phyloP scores from a whole-genome alignment of 441 rosid genomes.

The Euphorbia schlechtendalii region DNA sequence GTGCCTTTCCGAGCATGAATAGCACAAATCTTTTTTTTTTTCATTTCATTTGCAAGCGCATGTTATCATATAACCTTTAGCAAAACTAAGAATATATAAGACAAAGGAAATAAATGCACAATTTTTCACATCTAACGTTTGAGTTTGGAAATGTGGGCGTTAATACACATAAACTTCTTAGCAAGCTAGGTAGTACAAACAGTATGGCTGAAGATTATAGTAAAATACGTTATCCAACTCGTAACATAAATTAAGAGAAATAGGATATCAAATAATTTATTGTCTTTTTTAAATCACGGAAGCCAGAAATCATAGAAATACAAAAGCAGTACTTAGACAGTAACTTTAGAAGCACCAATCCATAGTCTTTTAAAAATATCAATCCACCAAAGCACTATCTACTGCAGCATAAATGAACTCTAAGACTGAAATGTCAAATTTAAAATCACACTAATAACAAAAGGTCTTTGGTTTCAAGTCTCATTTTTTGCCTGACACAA shows the following conservation, averaged over 20 bases:
- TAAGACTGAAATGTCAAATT: slow-evolving; percentile 51
- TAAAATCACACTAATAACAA: slow-evolving; percentile 41
- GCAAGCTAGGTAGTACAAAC: background rate
- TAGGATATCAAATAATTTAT: background rate
- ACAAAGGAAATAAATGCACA: background rate
- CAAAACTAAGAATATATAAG: background rate
- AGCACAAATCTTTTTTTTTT: no score
- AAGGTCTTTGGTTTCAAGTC: slow-evolving; percentile 29
- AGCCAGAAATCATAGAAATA: background rate
- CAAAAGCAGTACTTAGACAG: slow-evolving; percentile 14
- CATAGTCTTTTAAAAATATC: slow-evolving; percentile 21
- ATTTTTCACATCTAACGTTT: background rate
- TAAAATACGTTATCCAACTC: background rate
- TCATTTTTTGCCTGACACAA: slow-evolving; percentile 27
- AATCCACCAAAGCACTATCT: slow-evolving; percentile 33
- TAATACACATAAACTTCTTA: background rate
- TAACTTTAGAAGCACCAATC: slow-evolving; percentile 26
- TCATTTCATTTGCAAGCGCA: background rate
- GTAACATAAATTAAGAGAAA: background rate
- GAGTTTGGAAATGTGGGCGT: background rate
- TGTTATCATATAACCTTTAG: background rate
- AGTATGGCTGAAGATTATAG: background rate
- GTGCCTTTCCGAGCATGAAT: background rate
- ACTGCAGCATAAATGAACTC: slow-evolving; percentile 33
- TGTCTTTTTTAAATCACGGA: background rate